phyloP scores from a whole-genome alignment of 768 basidiomycete genomes.

The Mycena kentingensis region DNA sequence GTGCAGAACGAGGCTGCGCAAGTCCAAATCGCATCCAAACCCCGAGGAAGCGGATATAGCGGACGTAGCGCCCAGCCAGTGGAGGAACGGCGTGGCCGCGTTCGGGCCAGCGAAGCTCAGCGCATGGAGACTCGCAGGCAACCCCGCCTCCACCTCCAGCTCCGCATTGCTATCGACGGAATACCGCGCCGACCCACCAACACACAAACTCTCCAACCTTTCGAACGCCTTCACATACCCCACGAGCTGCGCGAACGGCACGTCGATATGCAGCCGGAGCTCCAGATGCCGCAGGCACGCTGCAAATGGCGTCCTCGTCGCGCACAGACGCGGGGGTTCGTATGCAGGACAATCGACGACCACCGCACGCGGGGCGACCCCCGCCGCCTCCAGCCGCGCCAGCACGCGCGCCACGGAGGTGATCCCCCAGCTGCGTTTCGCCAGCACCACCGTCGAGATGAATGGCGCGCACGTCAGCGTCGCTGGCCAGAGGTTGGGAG shows the following conservation, averaged over 20 bases:
- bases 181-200: slow-evolving; percentile 14
- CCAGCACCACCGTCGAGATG: slow-evolving; percentile 1
- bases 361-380: slow-evolving; percentile 3
- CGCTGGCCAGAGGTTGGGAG: too few relatives aligned
- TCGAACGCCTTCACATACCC: slow-evolving; percentile 14
- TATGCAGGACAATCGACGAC: slow-evolving; percentile 16
- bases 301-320: too few relatives aligned
- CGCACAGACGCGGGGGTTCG: slow-evolving; percentile 9
- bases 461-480: slow-evolving; percentile 4
- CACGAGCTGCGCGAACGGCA: slow-evolving; percentile 5
- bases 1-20: neutral
- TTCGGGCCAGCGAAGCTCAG: neutral
- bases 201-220: slow-evolving; percentile 1
- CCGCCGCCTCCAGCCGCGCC: slow-evolving; percentile 1
- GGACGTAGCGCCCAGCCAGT: neutral
- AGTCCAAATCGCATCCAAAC: neutral
- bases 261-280: slow-evolving; percentile 9
- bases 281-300: slow-evolving; percentile 6
- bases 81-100: neutral
- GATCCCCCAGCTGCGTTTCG: slow-evolving; percentile 17
- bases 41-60: neutral
- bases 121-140: neutral
- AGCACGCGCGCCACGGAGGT: slow-evolving; percentile 10
- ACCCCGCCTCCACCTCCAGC: neutral
- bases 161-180: neutral